Conservation (phyloP, 805 yeast genomes). For the Kregervanrija delftensis region DNA sequence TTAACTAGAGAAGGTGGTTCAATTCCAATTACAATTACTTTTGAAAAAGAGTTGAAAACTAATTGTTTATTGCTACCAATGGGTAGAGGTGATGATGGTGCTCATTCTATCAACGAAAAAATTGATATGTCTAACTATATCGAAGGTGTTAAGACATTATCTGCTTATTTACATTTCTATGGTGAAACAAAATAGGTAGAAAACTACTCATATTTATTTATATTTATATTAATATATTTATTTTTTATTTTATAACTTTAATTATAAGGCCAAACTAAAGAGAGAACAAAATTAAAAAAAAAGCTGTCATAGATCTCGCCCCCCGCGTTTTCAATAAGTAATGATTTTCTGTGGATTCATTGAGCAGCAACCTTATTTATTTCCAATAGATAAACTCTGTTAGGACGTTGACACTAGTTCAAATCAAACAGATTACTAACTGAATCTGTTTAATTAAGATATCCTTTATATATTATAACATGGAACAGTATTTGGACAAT, state of each 20-base stretch:
- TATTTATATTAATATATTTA: neutral
- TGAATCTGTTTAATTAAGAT: too few species aligned
- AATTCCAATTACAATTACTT: slow-evolving; percentile 92
- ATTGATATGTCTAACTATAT: slow-evolving; percentile 82
- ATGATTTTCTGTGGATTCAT: too few species aligned
- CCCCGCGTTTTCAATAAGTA: too few species aligned
- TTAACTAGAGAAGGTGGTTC: slow-evolving; percentile 99
- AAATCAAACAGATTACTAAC: too few species aligned
- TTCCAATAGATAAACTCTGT: too few species aligned
- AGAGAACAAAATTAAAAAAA: neutral
- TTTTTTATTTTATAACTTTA: neutral
- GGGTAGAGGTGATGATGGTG: slow-evolving; percentile 99
- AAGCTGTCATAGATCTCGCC: too few species aligned
- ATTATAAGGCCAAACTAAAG: neutral
- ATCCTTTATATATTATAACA: neutral
- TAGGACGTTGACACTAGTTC: too few species aligned
- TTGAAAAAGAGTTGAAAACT: slow-evolving; percentile 80
- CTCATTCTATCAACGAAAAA: slow-evolving; percentile 96
- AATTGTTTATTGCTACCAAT: slow-evolving; percentile 87
- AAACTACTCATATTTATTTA: neutral
- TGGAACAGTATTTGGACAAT: slow-evolving; percentile 18
- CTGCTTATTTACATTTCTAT: slow-evolving; percentile 89
- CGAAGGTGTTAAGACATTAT: slow-evolving; percentile 87
- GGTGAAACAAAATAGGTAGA: slow-evolving; percentile 23
- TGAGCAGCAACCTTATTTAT: too few species aligned